phyloP scores from a whole-genome alignment of 306 rosid species.

The Betula pendula region DNA sequence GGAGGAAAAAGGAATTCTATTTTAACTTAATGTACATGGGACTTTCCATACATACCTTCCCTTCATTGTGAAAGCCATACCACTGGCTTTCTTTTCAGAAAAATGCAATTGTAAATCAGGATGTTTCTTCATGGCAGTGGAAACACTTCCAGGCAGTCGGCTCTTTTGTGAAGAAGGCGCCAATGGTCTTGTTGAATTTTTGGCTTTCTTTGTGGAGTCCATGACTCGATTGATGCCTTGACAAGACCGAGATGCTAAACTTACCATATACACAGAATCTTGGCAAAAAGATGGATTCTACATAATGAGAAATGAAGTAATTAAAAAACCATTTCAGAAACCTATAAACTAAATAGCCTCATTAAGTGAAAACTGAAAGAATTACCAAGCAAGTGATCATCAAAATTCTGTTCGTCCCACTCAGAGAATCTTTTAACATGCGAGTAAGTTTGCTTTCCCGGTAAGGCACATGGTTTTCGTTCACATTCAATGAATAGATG shows the following conservation, averaged over 20 bases:
- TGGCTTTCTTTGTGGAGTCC: constrained; percentile 42
- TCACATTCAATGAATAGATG: constrained; percentile 56
- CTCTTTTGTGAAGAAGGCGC: constrained; percentile 40
- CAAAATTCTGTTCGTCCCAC: constrained; percentile 60
- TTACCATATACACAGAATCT: constrained; percentile 74
- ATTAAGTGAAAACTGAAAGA: constrained; percentile 11
- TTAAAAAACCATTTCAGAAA: constrained; percentile 8
- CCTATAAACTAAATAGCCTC: background rate
- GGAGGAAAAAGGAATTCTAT: background rate
- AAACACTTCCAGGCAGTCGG: constrained; percentile 43
- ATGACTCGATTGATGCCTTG: constrained; percentile 33
- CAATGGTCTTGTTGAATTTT: constrained; percentile 31
- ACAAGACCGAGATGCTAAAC: constrained; percentile 71
- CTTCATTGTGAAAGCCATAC: constrained; percentile 32
- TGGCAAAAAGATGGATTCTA: constrained; percentile 79
- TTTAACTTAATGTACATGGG: constrained; percentile 12
- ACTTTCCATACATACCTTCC: constrained; percentile 57
- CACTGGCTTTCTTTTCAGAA: constrained; percentile 49
- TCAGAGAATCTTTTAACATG: constrained; percentile 77
- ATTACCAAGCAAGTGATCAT: constrained; percentile 79
- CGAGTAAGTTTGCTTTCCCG: constrained; percentile 94
- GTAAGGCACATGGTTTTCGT: constrained; percentile 65
- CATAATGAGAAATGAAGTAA: constrained; percentile 5
- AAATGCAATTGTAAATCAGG: constrained; percentile 33
- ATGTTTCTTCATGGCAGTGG: constrained; percentile 43